Evolutionary conservation across 352 stramenopile genomes (phyloP), one percentile per base, ranked within the genome.

Genomic region (Phytophthora sp.): DNA sequence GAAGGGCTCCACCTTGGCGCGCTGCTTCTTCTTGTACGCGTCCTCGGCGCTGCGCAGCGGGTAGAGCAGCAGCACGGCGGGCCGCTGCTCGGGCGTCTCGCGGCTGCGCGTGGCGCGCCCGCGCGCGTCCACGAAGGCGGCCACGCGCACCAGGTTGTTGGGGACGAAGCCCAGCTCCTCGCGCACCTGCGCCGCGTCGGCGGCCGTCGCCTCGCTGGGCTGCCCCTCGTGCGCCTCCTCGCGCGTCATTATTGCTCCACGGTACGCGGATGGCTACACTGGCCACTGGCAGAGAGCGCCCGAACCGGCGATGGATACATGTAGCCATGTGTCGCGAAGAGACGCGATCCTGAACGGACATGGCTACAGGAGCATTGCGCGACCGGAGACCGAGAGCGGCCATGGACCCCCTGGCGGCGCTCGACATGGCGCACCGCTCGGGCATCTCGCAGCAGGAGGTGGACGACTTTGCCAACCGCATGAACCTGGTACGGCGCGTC

Each of bases 401-500:
- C 6, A 88, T 90, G 83, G 77, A 92, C 35, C 77, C 83, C 2
- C 74, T 89, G 46, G 60, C 54, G 20, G 50, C 81, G 42, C 68
- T 94, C 9, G 83, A 94, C 54, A 91, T 94, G 77, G 73, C 86
- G 72, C 67, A 76, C 27, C 83, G 83, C 65, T 84, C 75, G 0
- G 81, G 82, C 37, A 78, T 90, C 54, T 81, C 79, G 15, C 65
- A 77, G 39, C 62, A 79, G n/a, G 85, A 94, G 15, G 67, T 89
- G 41, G 82, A 94, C 30, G 79, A 86, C 27, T 94, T 94, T 71
- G 69, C 67, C 15, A 49, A 46, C 6, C 80, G 84, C n/a, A 87
- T 91, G 72, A 81, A 94, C 53, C 53, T 89, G 72, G 85, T 92
- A 62, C 31, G 37, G 7, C 38, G n/a, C n/a, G n/a, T n/a, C n/a